phyloP scores from a whole-genome alignment of 2,329 filamentous ascomycete genomes.

The Cyphellophora europaea region DNA sequence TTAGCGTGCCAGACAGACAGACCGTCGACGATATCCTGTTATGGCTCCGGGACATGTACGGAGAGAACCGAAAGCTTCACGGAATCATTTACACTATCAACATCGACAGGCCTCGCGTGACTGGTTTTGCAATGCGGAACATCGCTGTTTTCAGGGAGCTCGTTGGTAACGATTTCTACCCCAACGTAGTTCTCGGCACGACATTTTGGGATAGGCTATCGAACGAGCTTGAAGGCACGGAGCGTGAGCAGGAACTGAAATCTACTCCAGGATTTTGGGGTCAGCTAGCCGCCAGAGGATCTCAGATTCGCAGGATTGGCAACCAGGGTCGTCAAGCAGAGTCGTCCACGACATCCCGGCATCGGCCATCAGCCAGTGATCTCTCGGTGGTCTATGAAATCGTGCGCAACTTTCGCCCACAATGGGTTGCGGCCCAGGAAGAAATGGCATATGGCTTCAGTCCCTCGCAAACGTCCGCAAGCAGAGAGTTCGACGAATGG shows the following conservation, averaged over 20 bases:
- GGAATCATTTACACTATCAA: slow-evolving; percentile 5
- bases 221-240: neutral
- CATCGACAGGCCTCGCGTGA: slow-evolving; percentile 6
- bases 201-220: slow-evolving; percentile 7
- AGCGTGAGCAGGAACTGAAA: neutral
- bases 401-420: slow-evolving; percentile 1
- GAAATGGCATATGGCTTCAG: neutral
- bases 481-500: neutral
- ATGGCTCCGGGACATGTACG: slow-evolving; percentile 3
- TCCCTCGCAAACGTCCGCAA: slow-evolving; percentile 1
- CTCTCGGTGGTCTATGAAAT: slow-evolving; percentile 2
- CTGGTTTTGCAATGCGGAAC: slow-evolving; percentile 5
- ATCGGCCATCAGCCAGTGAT: too few species aligned
- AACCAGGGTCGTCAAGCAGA: neutral
- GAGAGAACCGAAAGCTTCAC: slow-evolving; percentile 3
- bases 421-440: slow-evolving; percentile 1
- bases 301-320: neutral
- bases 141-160: slow-evolving; percentile 11
- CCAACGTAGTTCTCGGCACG: slow-evolving; percentile 7
- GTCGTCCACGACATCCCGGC: too few species aligned
- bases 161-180: slow-evolving; percentile 3
- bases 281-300: neutral
- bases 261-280: neutral
- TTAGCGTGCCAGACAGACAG: slow-evolving; percentile 1
- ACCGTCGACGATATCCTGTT: slow-evolving; percentile 5